These are phyloP conservation scores for Phialophora macrospora DNA, from an alignment of 2,329 filamentous ascomycete species.

Conservation along the genomic window DNA sequence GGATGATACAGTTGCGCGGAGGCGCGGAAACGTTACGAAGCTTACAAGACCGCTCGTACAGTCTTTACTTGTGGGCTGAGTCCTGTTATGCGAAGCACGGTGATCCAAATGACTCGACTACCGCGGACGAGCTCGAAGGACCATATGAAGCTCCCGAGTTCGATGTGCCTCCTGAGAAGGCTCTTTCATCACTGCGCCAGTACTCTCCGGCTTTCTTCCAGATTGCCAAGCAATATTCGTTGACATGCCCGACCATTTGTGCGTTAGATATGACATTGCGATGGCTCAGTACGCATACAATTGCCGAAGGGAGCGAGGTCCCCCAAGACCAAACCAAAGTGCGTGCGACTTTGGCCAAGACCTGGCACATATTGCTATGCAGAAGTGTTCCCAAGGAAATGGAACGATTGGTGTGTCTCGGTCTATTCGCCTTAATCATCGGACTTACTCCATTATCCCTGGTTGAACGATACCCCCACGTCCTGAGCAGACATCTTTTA, in stretches of 20 bases:
- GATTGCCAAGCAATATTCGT: background rate
- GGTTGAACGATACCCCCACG: background rate
- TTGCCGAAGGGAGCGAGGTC: background rate
- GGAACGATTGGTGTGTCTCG: background rate
- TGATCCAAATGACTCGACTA: background rate
- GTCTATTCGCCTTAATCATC: background rate
- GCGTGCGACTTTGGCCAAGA: background rate
- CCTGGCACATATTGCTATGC: background rate
- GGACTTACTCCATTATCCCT: background rate
- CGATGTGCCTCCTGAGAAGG: background rate
- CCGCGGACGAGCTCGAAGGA: background rate
- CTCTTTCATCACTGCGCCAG: background rate
- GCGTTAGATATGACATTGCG: background rate
- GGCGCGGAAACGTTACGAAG: background rate
- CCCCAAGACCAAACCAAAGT: background rate
- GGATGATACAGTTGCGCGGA: background rate
- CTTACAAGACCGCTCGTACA: background rate
- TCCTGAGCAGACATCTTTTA: background rate
- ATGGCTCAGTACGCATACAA: background rate
- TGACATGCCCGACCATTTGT: background rate
- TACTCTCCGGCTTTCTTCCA: background rate
- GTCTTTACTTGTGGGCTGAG: background rate
- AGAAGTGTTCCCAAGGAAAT: background rate
- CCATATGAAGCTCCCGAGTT: background rate
- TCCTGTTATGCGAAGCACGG: background rate